Percentiles rank a stretch among this genome's conserved stretches.
These are phyloP conservation scores for Mycosphaerelloides madeirae DNA, from an alignment of 2,329 filamentous ascomycete genomes.

Conservation along the genomic window DNA sequence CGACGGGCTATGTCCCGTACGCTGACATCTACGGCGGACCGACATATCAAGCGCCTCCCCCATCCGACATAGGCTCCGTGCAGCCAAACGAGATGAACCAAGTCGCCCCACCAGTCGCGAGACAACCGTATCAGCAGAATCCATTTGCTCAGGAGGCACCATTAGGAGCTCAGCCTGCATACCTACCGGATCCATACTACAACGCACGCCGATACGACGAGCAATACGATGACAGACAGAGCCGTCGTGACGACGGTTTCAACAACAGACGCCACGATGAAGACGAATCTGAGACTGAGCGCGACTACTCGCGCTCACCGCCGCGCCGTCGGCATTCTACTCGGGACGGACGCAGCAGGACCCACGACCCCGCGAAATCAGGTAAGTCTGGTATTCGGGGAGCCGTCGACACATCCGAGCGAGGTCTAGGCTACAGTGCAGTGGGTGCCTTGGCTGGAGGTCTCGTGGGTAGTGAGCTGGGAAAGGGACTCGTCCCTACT, in stretches of 20 bases:
- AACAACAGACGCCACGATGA: slow-evolving; percentile 12
- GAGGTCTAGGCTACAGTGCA: slow-evolving; percentile 24
- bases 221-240: slow-evolving; percentile 8
- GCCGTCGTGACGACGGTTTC: slow-evolving; percentile 7
- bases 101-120: slow-evolving; percentile 17
- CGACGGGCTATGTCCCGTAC: slow-evolving; percentile 32
- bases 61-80: slow-evolving; percentile 20
- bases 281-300: slow-evolving; percentile 8
- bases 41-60: slow-evolving; percentile 7
- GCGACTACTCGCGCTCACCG: slow-evolving; percentile 5
- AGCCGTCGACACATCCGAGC: slow-evolving; percentile 24
- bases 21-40: slow-evolving; percentile 31
- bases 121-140: slow-evolving; percentile 24
- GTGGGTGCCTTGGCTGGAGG: slow-evolving; percentile 30
- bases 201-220: slow-evolving; percentile 14
- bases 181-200: slow-evolving; percentile 15
- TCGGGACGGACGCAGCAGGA: slow-evolving; percentile 4
- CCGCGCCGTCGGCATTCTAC: slow-evolving; percentile 5
- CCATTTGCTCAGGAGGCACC: slow-evolving; percentile 24
- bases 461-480: slow-evolving; percentile 26
- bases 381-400: slow-evolving; percentile 27
- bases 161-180: slow-evolving; percentile 18
- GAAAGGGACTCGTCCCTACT: slow-evolving; percentile 22
- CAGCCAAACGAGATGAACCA: slow-evolving; percentile 24
- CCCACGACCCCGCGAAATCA: slow-evolving; percentile 15